Conservation (phyloP, 306 rosid genomes). For the Rosa persica region DNA sequence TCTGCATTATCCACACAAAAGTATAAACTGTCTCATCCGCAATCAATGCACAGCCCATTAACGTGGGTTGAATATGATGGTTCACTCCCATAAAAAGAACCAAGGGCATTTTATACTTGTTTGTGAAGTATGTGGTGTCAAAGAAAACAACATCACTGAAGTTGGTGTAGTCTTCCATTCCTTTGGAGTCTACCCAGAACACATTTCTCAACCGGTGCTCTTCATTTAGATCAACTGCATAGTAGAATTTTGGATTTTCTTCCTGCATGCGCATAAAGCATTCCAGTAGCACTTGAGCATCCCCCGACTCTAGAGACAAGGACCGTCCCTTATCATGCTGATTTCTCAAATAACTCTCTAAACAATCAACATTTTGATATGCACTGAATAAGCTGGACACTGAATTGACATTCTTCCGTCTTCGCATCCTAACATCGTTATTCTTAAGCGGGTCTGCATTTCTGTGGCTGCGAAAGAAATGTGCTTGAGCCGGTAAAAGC, state of each 20-base stretch:
- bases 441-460: constrained; percentile 16
- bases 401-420: constrained; percentile 23
- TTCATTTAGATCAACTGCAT: constrained; percentile 34
- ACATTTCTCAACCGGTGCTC: constrained; percentile 32
- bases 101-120: constrained; percentile 30
- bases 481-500: constrained; percentile 30
- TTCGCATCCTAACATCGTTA: constrained; percentile 24
- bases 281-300: constrained; percentile 27
- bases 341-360: constrained; percentile 28
- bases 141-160: constrained; percentile 29
- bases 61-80: constrained; percentile 33
- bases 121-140: constrained; percentile 29
- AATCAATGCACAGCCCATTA: constrained; percentile 30
- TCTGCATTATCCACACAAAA: constrained; percentile 32
- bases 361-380: constrained; percentile 29
- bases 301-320: constrained; percentile 29
- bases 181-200: constrained; percentile 34
- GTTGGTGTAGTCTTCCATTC: constrained; percentile 30
- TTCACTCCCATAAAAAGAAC: constrained; percentile 33
- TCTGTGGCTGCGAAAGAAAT: constrained; percentile 33
- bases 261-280: constrained; percentile 29
- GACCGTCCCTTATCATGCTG: constrained; percentile 29
- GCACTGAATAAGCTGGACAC: constrained; percentile 27
- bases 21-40: constrained; percentile 29
- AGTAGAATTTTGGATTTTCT: constrained; percentile 31